Evolutionary conservation across 257 asterid genomes (phyloP).

Genomic region (Przewalskia tangutica): DNA sequence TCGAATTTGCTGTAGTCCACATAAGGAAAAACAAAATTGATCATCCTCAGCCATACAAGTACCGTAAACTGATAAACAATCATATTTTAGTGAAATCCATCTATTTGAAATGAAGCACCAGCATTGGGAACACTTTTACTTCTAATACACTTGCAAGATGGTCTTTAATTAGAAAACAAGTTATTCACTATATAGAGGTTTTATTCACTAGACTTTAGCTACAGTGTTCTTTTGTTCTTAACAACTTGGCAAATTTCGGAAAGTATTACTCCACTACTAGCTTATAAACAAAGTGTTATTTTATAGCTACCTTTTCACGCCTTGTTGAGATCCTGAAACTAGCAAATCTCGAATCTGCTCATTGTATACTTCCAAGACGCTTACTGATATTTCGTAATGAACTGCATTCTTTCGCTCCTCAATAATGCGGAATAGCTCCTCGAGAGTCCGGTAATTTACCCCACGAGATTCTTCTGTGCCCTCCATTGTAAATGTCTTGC

Average conservation of each 20-base stretch:
- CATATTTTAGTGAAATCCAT: not conserved
- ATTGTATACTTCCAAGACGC: constrained; percentile 91
- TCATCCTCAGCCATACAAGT: not conserved
- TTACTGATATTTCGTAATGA: constrained; percentile 64
- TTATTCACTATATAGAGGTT: too few species aligned
- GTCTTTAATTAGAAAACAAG: not conserved
- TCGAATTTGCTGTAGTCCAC: not conserved
- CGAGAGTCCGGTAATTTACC: constrained; percentile 85
- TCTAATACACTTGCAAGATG: not conserved
- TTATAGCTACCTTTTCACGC: constrained; percentile 45
- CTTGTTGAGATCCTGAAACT: constrained; percentile 50
- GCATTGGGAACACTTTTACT: not conserved
- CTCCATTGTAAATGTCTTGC: constrained; percentile 96
- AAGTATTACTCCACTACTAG: not conserved
- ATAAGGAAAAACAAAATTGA: not conserved
- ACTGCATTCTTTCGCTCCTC: constrained; percentile 67
- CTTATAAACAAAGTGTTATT: not conserved
- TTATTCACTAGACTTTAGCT: too few species aligned
- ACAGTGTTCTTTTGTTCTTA: not conserved
- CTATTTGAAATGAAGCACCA: not conserved
- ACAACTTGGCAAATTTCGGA: not conserved
- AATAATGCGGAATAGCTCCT: constrained; percentile 60
- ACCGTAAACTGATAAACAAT: not conserved
- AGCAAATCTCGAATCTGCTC: constrained; percentile 87
- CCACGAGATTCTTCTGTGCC: constrained; percentile 91